Evolutionary conservation across 345 rosid species (phyloP), one percentile per base, ranked within the genome.

Genomic region (Orychophragmus violaceus): DNA sequence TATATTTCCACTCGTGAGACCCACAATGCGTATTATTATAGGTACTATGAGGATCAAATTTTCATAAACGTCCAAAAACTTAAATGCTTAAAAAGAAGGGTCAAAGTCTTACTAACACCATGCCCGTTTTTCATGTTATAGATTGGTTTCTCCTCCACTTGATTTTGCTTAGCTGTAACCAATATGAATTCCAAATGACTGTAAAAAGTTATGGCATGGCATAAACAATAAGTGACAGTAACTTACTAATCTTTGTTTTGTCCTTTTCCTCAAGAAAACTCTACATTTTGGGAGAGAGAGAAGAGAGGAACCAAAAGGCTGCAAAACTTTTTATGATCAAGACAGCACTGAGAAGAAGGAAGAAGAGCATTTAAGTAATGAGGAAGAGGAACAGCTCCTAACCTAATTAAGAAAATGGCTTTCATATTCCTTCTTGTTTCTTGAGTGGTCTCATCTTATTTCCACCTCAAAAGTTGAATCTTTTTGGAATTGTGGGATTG

Each of bases 281-380:
- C 11, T 51, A 30, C 60, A 60, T 9, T 32, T 44, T 45, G 45
- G 49, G 68, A 22, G 54, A 59, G 51, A 59, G 44, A 32, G 48
- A 23, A 59, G 57, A 56, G 52, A 68, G 49, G 48, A 59, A 59
- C 33, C 39, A 59, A 74, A 74, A 66, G 77, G 72, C 77, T 74
- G 77, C 68, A 66, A 42, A 57, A 72, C 68, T 74, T 74, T 74
- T 59, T 42, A 66, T 66, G 77, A 74, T 68, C 77, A 66, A 66
- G 77, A 74, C 72, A 74, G 62, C 72, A 74, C 72, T 74, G 23
- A 5, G 46, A 49, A 19, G 29, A 49, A 19, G 29, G 54, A 58
- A 51, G 62, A 66, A 67, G 77, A 74, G 72, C 66, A 74, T 74
- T 66, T 59, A 73, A 66, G 72, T 72, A 74, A 74, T 74, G 62